A percentile compares a stretch with the other conserved stretches of the same genome.
Conservation (phyloP, 2,329 filamentous ascomycete genomes). For the Botrytis squamosa region DNA sequence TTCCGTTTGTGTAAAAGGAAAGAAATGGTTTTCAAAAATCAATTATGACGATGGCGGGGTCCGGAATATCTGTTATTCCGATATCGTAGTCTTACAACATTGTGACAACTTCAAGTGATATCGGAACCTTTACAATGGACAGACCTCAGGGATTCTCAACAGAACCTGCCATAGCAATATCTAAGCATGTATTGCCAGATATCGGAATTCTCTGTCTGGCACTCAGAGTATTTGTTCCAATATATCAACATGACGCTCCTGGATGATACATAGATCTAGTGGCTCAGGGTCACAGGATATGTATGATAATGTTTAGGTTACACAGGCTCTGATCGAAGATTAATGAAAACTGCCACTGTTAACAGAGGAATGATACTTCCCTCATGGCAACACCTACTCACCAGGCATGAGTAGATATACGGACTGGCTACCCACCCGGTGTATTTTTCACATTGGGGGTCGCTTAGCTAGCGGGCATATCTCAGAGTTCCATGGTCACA, state of each 20-base stretch:
- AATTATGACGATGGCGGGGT: slow-evolving; percentile 17
- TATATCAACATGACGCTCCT: neutral
- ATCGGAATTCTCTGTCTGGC: neutral
- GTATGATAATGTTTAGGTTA: neutral
- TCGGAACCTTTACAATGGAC: neutral
- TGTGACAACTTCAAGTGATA: neutral
- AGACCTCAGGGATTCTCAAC: neutral
- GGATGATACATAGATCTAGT: neutral
- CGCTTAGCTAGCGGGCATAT: neutral
- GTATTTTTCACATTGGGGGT: neutral
- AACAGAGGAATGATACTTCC: neutral
- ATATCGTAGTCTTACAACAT: too few relatives aligned
- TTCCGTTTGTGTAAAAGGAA: neutral
- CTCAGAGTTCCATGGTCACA: neutral
- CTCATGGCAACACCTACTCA: neutral
- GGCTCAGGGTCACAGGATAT: neutral
- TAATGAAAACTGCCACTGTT: neutral
- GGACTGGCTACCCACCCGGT: neutral
- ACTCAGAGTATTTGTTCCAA: neutral
- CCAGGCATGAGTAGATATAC: too few relatives aligned
- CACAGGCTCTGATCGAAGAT: neutral
- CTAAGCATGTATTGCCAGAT: neutral
- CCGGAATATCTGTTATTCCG: slow-evolving; percentile 13
- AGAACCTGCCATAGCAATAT: neutral
- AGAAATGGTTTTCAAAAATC: slow-evolving; percentile 8